Conservation (phyloP, 352 stramenopile species). For the Pythium biforme region DNA sequence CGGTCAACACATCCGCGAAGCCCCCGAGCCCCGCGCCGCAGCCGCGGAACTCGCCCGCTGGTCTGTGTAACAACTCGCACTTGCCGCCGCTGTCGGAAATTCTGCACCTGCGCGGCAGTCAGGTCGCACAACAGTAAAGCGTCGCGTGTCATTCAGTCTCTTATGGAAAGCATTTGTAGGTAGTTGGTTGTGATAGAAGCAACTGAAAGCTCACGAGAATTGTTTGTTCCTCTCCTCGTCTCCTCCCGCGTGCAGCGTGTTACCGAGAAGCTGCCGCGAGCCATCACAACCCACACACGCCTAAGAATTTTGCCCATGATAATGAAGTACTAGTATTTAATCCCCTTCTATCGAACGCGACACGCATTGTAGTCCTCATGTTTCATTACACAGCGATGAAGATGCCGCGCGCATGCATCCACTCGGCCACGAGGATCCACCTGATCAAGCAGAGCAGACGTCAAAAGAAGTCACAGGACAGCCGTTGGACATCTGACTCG, state of each 20-base stretch:
- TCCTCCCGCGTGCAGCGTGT: background rate
- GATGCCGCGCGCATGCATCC: conserved; percentile 30
- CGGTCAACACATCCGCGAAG: background rate
- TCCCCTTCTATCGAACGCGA: background rate
- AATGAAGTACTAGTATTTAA: conserved; percentile 27
- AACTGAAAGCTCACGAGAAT: conserved; percentile 20
- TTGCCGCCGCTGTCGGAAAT: conserved; percentile 72
- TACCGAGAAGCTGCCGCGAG: background rate
- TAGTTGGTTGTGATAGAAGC: conserved; percentile 30
- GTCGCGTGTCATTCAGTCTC: conserved; percentile 7
- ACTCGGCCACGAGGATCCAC: conserved; percentile 41
- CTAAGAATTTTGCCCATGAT: background rate
- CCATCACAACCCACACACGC: background rate
- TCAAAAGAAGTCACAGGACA: conserved; percentile 3
- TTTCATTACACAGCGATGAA: conserved; percentile 29
- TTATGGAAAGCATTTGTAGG: conserved; percentile 19
- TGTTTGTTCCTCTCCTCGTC: conserved; percentile 1
- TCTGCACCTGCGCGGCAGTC: conserved; percentile 55
- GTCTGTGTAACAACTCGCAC: conserved; percentile 48
- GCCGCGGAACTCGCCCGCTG: conserved; percentile 7
- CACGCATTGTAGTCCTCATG: too few relatives aligned
- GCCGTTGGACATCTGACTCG: conserved; percentile 10
- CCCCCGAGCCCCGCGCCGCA: conserved; percentile 14
- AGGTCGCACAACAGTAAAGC: conserved; percentile 28
- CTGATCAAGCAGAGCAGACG: conserved; percentile 16